Evolutionary conservation across 1,284 basidiomycete species (phyloP).

Genomic region (Sanghuangporus weigelae): DNA sequence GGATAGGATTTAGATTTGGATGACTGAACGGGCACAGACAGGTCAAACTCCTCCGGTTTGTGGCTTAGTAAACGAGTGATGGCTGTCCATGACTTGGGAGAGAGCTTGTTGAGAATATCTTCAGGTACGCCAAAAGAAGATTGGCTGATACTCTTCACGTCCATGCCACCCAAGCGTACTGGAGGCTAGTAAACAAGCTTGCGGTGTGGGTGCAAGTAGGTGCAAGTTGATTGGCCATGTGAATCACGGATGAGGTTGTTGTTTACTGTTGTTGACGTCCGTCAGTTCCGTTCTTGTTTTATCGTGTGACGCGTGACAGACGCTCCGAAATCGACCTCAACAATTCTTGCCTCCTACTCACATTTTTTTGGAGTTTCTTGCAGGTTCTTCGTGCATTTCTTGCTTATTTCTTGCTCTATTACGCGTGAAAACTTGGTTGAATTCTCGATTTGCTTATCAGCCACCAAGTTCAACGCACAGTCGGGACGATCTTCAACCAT

Average conservation of each 20-base stretch:
- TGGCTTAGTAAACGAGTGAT: slow-evolving; percentile 38
- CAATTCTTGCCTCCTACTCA: not conserved
- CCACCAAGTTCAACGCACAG: not conserved
- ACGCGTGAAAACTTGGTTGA: not conserved
- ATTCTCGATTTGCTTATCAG: not conserved
- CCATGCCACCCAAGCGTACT: not conserved
- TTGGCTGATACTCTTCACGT: not conserved
- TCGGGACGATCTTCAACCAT: not conserved
- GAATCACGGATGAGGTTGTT: not conserved
- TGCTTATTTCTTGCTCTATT: not conserved
- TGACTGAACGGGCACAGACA: slow-evolving; percentile 41
- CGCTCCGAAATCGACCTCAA: not conserved
- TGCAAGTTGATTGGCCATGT: not conserved
- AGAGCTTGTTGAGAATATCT: slow-evolving; percentile 26
- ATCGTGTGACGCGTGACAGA: slow-evolving; percentile 1
- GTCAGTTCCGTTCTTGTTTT: not conserved
- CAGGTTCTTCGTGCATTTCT: not conserved
- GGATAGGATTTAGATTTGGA: slow-evolving; percentile 8
- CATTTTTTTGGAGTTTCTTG: not conserved
- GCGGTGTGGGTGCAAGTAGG: not conserved
- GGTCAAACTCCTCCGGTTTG: slow-evolving; percentile 37
- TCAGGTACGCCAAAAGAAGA: slow-evolving; percentile 4
- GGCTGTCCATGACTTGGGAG: slow-evolving; percentile 31
- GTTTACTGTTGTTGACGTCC: not conserved
- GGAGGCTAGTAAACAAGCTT: not conserved